Evolutionary conservation across 768 basidiomycete genomes (phyloP).

Genomic region (Serendipita sp.): DNA sequence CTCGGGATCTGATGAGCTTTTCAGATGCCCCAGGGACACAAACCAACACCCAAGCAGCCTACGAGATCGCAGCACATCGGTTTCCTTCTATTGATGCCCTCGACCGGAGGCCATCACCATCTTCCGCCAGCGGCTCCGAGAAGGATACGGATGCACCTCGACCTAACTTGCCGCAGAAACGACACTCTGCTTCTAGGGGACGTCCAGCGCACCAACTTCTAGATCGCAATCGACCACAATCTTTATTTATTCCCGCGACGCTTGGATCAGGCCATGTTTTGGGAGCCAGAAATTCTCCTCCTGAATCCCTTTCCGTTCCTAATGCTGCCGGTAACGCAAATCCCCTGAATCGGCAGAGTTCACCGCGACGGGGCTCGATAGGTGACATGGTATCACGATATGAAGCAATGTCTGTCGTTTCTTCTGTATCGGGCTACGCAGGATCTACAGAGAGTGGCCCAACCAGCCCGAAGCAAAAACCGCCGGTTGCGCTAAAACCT

Average conservation of each 20-base stretch:
- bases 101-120: background rate
- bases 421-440: conserved; percentile 13
- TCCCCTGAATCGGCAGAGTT: conserved; percentile 10
- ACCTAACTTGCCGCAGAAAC: background rate
- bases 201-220: conserved; percentile 21
- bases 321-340: background rate
- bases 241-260: conserved; percentile 57
- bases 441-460: conserved; percentile 6
- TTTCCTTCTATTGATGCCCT: background rate
- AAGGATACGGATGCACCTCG: background rate
- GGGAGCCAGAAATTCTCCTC: conserved; percentile 33
- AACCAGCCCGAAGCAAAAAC: background rate
- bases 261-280: conserved; percentile 19
- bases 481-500: conserved; percentile 6
- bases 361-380: conserved; percentile 54
- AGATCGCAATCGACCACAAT: conserved; percentile 53
- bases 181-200: conserved; percentile 14
- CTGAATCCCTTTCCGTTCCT: conserved; percentile 26
- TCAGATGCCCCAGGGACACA: background rate
- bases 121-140: background rate
- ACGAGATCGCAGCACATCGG: background rate
- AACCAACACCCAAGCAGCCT: background rate
- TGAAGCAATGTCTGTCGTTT: conserved; percentile 42
- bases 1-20: background rate
- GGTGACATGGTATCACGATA: conserved; percentile 75